Evolutionary conservation across 208 protist genomes (phyloP).

Genomic region (Leishmania major): DNA sequence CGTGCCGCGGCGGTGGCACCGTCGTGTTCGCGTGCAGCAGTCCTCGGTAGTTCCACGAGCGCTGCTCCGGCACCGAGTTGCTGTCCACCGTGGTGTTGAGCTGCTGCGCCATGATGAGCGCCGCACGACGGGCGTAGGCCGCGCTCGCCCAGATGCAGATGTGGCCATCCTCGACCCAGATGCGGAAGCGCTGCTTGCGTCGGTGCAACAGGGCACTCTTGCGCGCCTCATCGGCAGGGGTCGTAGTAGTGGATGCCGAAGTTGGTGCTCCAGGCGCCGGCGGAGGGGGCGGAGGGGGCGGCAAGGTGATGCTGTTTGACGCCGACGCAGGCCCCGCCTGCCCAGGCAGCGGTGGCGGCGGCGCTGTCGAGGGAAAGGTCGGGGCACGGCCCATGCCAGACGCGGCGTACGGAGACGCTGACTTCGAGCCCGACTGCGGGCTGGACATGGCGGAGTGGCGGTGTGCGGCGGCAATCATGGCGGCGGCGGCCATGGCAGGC

Average conservation of each 20-base stretch:
- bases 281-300: slow-evolving; percentile 2
- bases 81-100: slow-evolving; percentile 67
- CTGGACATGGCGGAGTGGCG: slow-evolving; percentile 3
- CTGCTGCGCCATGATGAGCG: slow-evolving; percentile 72
- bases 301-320: slow-evolving; percentile 1
- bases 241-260: background rate
- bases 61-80: slow-evolving; percentile 54
- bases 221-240: slow-evolving; percentile 10
- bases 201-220: slow-evolving; percentile 34
- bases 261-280: background rate
- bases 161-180: slow-evolving; percentile 78
- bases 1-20: slow-evolving; percentile 41
- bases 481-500: slow-evolving; percentile 21
- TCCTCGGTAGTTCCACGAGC: slow-evolving; percentile 64
- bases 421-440: slow-evolving; percentile 9
- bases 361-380: slow-evolving; percentile 15
- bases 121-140: slow-evolving; percentile 71
- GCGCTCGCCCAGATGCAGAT: slow-evolving; percentile 75
- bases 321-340: slow-evolving; percentile 1
- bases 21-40: slow-evolving; percentile 46
- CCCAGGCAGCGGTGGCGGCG: slow-evolving; percentile 15
- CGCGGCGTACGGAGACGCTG: slow-evolving; percentile 2
- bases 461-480: slow-evolving; percentile 2
- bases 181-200: slow-evolving; percentile 67
- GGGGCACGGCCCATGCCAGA: slow-evolving; percentile 11